A percentile compares a stretch with the other conserved stretches of the same genome.
These are phyloP conservation scores for Diplocarpon mali DNA, from an alignment of 2,329 filamentous ascomycete species.

Conservation along the genomic window DNA sequence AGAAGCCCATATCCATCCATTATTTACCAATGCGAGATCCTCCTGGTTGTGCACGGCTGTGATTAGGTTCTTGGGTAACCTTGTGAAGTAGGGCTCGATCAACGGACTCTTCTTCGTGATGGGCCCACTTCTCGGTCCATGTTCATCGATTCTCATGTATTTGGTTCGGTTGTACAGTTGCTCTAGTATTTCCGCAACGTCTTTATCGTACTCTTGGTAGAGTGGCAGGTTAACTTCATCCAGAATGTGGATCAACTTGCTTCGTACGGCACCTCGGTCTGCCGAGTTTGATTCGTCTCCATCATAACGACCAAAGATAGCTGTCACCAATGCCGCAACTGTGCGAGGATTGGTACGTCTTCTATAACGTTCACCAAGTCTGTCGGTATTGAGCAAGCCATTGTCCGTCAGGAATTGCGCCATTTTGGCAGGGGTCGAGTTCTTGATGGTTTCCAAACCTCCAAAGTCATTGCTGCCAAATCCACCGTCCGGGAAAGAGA, in stretches of 20 bases:
- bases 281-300: constrained; percentile 35
- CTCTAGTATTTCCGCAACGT: constrained; percentile 72
- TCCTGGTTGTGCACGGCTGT: constrained; percentile 67
- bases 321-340: constrained; percentile 56
- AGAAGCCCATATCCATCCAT: constrained; percentile 98
- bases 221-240: constrained; percentile 79
- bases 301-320: constrained; percentile 59
- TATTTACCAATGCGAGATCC: constrained; percentile 79
- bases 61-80: constrained; percentile 65
- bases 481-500: constrained; percentile 41
- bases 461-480: constrained; percentile 37
- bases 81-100: constrained; percentile 91
- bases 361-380: constrained; percentile 69
- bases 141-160: constrained; percentile 83
- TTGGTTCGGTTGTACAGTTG: constrained; percentile 92
- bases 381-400: constrained; percentile 59
- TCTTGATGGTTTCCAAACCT: constrained; percentile 40
- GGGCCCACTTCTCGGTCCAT: constrained; percentile 77
- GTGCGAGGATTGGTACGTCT: constrained; percentile 59
- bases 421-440: constrained; percentile 45
- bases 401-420: constrained; percentile 47
- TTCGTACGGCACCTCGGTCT: constrained; percentile 40
- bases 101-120: constrained; percentile 70
- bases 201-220: constrained; percentile 84
- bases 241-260: constrained; percentile 52